Conservation (phyloP, 352 stramenopile species). For the Globisporangium takayamanum region DNA sequence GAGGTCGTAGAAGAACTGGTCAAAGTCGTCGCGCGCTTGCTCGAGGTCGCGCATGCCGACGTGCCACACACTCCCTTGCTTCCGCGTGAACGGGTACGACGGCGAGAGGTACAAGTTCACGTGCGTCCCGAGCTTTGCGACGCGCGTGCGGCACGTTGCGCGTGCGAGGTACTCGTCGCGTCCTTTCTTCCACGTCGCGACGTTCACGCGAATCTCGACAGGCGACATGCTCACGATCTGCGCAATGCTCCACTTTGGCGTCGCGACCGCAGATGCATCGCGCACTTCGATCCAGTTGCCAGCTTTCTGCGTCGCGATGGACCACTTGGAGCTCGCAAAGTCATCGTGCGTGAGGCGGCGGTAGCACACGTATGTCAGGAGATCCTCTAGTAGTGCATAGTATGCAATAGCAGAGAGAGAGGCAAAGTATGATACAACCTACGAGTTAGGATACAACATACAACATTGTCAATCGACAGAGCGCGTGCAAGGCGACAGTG, state of each 20-base stretch:
- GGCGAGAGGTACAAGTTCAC: constrained; percentile 76
- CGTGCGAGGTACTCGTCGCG: constrained; percentile 69
- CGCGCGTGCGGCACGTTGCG: constrained; percentile 48
- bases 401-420: constrained; percentile 3
- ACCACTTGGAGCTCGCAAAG: constrained; percentile 61
- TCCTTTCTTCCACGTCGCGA: constrained; percentile 60
- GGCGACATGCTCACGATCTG: constrained; percentile 64
- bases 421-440: constrained; percentile 6
- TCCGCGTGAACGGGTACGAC: constrained; percentile 69
- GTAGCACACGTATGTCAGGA: constrained; percentile 70
- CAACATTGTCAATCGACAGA: background rate
- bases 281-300: constrained; percentile 82
- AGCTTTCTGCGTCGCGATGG: constrained; percentile 51
- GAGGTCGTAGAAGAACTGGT: constrained; percentile 61
- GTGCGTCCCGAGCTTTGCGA: constrained; percentile 64
- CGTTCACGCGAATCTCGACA: constrained; percentile 63
- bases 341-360: constrained; percentile 61
- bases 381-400: constrained; percentile 24
- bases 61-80: constrained; percentile 66
- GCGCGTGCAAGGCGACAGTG: background rate
- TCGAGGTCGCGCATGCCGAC: constrained; percentile 59
- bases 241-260: constrained; percentile 60
- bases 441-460: background rate
- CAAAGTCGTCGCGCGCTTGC: constrained; percentile 56
- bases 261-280: constrained; percentile 46